phyloP scores from a whole-genome alignment of 78 protist genomes.

The Protostelium mycophagum region DNA sequence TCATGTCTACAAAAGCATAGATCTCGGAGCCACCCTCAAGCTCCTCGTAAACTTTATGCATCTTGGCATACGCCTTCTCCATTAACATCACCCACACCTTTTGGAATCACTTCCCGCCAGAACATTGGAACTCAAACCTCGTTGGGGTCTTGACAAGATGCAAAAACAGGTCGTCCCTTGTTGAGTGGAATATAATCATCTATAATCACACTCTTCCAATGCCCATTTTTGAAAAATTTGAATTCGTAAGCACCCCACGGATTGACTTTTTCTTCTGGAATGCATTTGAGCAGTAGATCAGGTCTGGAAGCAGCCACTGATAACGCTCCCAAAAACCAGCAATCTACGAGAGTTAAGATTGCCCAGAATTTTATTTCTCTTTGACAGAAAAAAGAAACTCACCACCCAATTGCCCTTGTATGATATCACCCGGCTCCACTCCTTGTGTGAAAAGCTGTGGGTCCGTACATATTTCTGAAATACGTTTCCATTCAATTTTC shows the following conservation, averaged over 20 bases:
- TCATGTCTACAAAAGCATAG: neutral
- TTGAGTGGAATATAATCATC: neutral
- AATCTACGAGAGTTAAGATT: neutral
- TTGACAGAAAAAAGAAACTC: too few species aligned
- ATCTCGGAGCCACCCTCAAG: neutral
- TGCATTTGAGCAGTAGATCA: neutral
- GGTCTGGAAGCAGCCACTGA: neutral
- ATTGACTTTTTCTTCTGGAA: neutral
- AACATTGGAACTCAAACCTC: neutral
- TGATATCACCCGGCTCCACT: conserved; percentile 3
- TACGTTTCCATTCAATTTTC: neutral
- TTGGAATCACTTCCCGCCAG: neutral
- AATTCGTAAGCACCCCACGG: neutral
- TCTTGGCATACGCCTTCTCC: conserved; percentile 8
- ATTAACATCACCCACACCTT: neutral
- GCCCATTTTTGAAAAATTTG: neutral
- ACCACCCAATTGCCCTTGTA: neutral
- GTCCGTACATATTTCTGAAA: neutral
- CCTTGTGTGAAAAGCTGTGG: neutral
- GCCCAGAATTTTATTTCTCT: neutral
- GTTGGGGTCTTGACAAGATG: neutral
- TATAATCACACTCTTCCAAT: neutral
- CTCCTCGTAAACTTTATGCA: neutral
- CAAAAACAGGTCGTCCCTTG: conserved; percentile 1
- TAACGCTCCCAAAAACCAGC: conserved; percentile 3